Conservation (phyloP, 306 rosid species). For the Acacia crassicarpa region DNA sequence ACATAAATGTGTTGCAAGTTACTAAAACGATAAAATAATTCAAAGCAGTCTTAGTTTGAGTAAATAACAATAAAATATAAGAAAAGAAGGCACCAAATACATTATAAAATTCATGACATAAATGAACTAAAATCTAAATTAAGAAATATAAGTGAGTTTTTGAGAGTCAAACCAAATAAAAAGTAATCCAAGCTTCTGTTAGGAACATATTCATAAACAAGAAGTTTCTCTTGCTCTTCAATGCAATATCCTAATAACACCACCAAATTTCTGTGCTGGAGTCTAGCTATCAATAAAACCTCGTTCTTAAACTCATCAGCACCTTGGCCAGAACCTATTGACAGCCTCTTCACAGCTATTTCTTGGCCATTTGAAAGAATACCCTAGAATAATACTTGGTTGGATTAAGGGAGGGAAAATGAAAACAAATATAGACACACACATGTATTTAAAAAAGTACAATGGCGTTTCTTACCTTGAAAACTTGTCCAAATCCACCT, state of each 20-base stretch:
- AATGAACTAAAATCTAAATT: not conserved
- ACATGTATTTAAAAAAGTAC: too few species aligned
- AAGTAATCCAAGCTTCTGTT: not conserved
- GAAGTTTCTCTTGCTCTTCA: not conserved
- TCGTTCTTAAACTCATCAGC: not conserved
- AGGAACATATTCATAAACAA: not conserved
- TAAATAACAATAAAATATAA: not conserved
- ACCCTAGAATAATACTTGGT: slow-evolving; percentile 1
- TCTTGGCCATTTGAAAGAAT: not conserved
- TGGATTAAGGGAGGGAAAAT: not conserved
- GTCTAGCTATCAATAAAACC: not conserved
- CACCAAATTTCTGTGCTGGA: not conserved
- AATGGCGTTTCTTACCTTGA: not conserved
- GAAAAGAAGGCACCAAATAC: not conserved
- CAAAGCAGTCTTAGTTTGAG: not conserved
- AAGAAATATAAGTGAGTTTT: not conserved
- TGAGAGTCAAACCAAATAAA: not conserved
- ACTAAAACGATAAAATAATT: not conserved
- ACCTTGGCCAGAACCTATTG: not conserved
- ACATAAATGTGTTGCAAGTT: not conserved
- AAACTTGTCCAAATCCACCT: slow-evolving; percentile 27
- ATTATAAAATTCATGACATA: not conserved
- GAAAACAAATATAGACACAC: not conserved
- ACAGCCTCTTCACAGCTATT: not conserved
- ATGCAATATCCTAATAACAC: not conserved